Percentiles rank a stretch among this genome's conserved stretches.
phyloP scores from a whole-genome alignment of 23 red algal species.

The Cyanidium caldarium region DNA sequence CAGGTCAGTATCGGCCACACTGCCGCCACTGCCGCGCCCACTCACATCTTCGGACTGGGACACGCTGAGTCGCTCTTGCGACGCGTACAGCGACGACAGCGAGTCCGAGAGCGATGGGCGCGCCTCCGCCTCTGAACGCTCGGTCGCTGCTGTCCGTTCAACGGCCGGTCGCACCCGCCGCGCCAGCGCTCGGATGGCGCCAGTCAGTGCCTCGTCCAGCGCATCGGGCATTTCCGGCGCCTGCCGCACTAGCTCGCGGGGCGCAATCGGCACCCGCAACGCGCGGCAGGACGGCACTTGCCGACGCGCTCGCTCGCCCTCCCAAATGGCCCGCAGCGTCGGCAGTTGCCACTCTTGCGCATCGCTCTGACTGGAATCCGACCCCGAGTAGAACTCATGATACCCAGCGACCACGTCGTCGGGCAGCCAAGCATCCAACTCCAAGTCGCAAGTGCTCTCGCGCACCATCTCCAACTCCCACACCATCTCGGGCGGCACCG shows the following conservation, averaged over 20 bases:
- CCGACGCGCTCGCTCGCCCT: neutral
- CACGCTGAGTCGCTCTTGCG: too few relatives aligned
- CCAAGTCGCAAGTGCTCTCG: constrained; percentile 24
- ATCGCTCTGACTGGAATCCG: too few relatives aligned
- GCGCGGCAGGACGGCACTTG: neutral
- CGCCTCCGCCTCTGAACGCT: too few relatives aligned
- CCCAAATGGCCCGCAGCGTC: neutral
- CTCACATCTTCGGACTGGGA: too few relatives aligned
- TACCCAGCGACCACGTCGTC: constrained; percentile 24
- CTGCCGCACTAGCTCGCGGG: neutral
- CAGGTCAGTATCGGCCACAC: too few relatives aligned
- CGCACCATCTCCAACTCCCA: constrained; percentile 27
- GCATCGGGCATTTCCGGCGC: neutral
- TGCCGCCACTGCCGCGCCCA: too few relatives aligned
- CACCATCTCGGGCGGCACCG: constrained; percentile 4
- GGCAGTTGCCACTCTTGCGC: neutral
- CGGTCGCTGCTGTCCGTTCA: too few relatives aligned
- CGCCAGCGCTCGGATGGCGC: too few relatives aligned
- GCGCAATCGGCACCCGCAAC: constrained; percentile 2
- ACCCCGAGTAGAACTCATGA: neutral
- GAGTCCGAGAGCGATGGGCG: too few relatives aligned
- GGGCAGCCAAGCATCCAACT: constrained; percentile 32
- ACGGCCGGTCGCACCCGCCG: too few relatives aligned
- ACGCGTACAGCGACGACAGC: too few relatives aligned
- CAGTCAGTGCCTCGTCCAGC: neutral